Conservation (phyloP, 306 rosid species). For the Rubus parviflorus region DNA sequence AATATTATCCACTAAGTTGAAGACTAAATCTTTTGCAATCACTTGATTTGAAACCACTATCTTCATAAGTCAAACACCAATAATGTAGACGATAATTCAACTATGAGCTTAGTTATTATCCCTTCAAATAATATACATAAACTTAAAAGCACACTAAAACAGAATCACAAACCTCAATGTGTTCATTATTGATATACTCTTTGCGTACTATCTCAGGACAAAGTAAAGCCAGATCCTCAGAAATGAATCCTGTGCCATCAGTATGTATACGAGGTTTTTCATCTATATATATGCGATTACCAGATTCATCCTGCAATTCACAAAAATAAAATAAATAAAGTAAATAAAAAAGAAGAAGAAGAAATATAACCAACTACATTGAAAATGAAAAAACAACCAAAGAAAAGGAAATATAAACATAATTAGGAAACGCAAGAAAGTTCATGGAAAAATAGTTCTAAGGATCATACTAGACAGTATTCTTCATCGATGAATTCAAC, state of each 20-base stretch:
- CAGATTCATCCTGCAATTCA: constrained; percentile 51
- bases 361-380: background rate
- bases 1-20: no score
- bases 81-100: no score
- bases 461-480: constrained; percentile 42
- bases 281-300: constrained; percentile 25
- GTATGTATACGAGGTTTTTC: constrained; percentile 54
- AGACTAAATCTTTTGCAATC: no score
- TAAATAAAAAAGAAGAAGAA: background rate
- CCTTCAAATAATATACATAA: background rate
- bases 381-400: background rate
- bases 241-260: constrained; percentile 75
- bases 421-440: background rate
- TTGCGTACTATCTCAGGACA: constrained; percentile 45
- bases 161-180: constrained; percentile 34
- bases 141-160: background rate
- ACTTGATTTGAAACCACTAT: no score
- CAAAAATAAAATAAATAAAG: background rate
- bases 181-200: background rate
- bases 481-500: constrained; percentile 41
- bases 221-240: constrained; percentile 60
- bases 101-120: background rate
- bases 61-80: no score
- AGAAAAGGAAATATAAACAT: background rate
- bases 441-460: background rate